Evolutionary conservation across 257 asterid species (phyloP), one percentile per base, ranked within the genome.

Genomic region (Thymus quinquecostatus): DNA sequence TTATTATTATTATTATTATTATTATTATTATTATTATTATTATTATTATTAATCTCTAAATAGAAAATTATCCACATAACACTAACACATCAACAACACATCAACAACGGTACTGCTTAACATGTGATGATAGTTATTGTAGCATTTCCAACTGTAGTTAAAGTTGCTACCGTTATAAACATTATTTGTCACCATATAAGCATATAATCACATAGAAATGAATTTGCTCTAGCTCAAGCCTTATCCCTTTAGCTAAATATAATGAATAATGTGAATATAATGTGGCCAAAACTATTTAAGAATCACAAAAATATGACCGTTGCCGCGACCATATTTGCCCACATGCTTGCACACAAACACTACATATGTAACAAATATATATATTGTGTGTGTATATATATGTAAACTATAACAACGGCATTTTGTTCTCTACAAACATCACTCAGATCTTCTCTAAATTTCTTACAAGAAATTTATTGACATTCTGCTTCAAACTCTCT

Each of bases 251-350:
- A 38, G 7, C 41, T 38, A 38, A 4, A 38, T 1, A 34, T 21
- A 21, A 21, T 21, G 21, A 21, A 21, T 21, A 21, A 21, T 21
- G 21, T 21, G 21, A 41, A 9, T 44, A 44, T 44, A 44, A 71
- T 60, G 12, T 38, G 29, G 47, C 41, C 48, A 57, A 64, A 13
- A 7, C 2, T 30, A 29, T 11, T 48, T n/a, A 38, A 54, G 64
- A 48, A 65, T 6, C 59, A 56, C 34, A 10, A 60, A 81, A 86
- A 86, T 82, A 84, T 86, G 96, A 86, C 96, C 96, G 96, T 88
- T 88, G 66, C 82, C 45, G n/a, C 27, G 60, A 28, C 68, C 34
- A 76, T 30, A 30, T 34, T 2, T 12, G 27, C 70, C 27, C 65
- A 70, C 60, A 30, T 53, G 54, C 61, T 63, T 9, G 0, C 63